Base-by-base conservation (phyloP, 2,329 filamentous ascomycete species). In the Bipolaris oryzae region DNA sequence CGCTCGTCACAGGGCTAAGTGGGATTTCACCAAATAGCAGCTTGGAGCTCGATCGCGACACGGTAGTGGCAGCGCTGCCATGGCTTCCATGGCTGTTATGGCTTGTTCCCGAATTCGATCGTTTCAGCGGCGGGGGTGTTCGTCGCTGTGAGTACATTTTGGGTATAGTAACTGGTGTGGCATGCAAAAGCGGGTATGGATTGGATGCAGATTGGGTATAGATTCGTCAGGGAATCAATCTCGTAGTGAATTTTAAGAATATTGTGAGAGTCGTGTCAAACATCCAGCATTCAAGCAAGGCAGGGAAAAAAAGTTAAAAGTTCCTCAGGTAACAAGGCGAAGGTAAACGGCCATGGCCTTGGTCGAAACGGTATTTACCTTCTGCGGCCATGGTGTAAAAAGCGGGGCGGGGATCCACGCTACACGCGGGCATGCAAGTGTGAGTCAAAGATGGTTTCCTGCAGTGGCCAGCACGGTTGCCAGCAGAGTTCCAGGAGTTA, bases 21-120 rank as follows among this genome's bases (percentile, higher is more conserved):
- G 80, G 78, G 55, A 82, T 81, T 63, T 82, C 80, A 58, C 80
- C 80, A 72, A 82, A 82, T 58, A 82, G 68, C 53, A 80, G 69
- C 73, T 71, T 76, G 15, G 73, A 76, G 64, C 72, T 76, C 41
- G 73, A 61, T 50, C 70, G 72, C 59, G 72, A 76, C 46, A 68
- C 67, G n/a, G 70, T 72, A 15, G 74, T 76, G 31, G 71, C 69
- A 53, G 55, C 57, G 25, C 61, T 66, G 25, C 60, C 70, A 66
- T 76, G 70, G 25, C 61, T 66, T 25, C 60, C 70, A 67, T 76
- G 70, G 59, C 73, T 77, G 50, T 64, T 71, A 16, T 75, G 72
- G 58, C 74, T 78, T 57, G 73, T 72, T 53, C 64, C 69, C 15
- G 73, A 76, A 49, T 71, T 61, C 10, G 74, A 70, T 61, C 74